Evolutionary conservation across 2,329 filamentous ascomycete genomes (phyloP).

Genomic region (Colletotrichum sp.): DNA sequence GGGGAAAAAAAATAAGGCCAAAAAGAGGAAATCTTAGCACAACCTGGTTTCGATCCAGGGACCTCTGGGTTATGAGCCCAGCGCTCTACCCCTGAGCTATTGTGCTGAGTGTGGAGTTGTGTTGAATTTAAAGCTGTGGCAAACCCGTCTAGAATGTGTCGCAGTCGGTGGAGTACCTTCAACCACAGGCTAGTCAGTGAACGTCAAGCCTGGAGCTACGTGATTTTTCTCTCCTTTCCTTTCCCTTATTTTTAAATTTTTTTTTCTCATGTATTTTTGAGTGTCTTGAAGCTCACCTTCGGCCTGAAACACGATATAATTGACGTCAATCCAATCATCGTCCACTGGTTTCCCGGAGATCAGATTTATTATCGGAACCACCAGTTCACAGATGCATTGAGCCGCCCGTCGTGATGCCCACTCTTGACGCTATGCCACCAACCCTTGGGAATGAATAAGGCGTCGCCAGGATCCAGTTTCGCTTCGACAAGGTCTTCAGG

Average conservation of each 20-base stretch:
- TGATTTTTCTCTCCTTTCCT: not conserved
- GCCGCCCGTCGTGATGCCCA: conserved; percentile 31
- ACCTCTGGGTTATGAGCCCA: conserved; percentile 24
- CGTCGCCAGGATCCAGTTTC: conserved; percentile 68
- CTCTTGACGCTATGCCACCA: conserved; percentile 54
- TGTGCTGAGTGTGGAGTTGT: not conserved
- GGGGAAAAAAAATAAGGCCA: no score
- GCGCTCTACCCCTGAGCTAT: conserved; percentile 23
- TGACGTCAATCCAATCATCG: not conserved
- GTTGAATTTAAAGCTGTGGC: not conserved
- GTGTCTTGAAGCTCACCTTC: not conserved
- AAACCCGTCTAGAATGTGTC: not conserved
- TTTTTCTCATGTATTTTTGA: not conserved
- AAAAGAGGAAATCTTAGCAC: not conserved
- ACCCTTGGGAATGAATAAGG: conserved; percentile 74
- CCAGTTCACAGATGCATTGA: conserved; percentile 51
- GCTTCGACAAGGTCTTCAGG: conserved; percentile 53
- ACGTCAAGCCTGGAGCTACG: not conserved
- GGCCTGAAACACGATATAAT: not conserved
- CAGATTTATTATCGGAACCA: conserved; percentile 43
- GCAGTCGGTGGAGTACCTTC: not conserved
- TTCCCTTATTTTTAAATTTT: no score
- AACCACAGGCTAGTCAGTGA: no score
- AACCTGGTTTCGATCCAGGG: conserved; percentile 19
- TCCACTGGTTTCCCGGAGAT: not conserved